Evolutionary conservation across 1,284 basidiomycete species (phyloP).

Genomic region (Mycena sp.): DNA sequence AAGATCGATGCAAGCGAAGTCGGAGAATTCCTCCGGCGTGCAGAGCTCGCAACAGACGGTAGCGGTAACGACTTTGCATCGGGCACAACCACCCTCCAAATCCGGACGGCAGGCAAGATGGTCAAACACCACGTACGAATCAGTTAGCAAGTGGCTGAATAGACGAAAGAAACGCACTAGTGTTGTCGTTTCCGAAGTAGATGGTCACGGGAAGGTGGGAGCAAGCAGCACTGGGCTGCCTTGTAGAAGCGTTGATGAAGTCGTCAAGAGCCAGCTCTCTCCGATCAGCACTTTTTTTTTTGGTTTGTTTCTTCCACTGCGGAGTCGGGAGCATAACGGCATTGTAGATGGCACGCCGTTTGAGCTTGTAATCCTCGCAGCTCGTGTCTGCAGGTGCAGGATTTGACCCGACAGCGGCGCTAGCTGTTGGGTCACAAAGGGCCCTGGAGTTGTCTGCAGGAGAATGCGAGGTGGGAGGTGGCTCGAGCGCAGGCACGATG

Average conservation of each 20-base stretch:
- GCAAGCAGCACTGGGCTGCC: not conserved
- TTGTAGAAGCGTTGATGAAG: conserved; percentile 11
- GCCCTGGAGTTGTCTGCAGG: too few species aligned
- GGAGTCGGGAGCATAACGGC: not conserved
- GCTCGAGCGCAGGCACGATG: too few species aligned
- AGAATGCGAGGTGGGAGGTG: too few species aligned
- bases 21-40: not conserved
- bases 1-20: conserved; percentile 2
- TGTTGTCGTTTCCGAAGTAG: conserved; percentile 13
- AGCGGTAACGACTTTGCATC: not conserved
- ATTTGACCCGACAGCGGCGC: too few species aligned
- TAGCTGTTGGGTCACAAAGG: too few species aligned
- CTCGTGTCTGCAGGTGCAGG: too few species aligned
- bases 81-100: not conserved
- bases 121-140: not conserved
- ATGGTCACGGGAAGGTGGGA: not conserved
- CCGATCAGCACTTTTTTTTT: not conserved
- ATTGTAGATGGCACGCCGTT: not conserved
- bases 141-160: not conserved
- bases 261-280: conserved; percentile 15
- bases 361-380: not conserved
- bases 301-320: conserved; percentile 6
- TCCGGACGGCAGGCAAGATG: not conserved
- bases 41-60: conserved; percentile 9
- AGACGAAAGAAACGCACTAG: not conserved